These are phyloP conservation scores for Vitis rupestris DNA, from an alignment of 164 flowering plant genomes.

Conservation along the genomic window DNA sequence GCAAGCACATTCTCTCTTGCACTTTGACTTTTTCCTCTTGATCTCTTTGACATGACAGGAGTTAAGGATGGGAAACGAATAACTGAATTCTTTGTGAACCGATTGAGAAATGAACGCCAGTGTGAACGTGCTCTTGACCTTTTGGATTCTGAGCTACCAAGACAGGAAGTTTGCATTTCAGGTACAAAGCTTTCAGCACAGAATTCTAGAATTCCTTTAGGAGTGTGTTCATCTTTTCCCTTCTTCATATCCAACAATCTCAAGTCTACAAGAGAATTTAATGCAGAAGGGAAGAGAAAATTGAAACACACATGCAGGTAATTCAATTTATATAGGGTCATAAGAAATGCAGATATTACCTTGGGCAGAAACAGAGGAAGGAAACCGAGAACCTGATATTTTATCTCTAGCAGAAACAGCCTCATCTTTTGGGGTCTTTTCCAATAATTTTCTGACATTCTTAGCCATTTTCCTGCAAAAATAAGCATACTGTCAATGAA, in stretches of 20 bases:
- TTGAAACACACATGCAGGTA: not conserved
- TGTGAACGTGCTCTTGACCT: conserved; percentile 22
- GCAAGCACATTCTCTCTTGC: conserved; percentile 17
- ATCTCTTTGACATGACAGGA: conserved; percentile 26
- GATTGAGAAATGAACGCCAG: conserved; percentile 40
- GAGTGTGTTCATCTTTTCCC: conserved; percentile 24
- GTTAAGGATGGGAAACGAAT: conserved; percentile 33
- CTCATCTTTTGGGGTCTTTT: not conserved
- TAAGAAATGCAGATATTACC: conserved; percentile 20
- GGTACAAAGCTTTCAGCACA: conserved; percentile 18
- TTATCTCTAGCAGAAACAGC: conserved; percentile 1
- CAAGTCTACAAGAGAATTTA: conserved; percentile 27
- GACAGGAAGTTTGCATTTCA: conserved; percentile 3
- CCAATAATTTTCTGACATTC: not conserved
- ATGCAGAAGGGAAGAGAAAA: not conserved
- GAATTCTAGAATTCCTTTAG: conserved; percentile 47
- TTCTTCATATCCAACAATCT: conserved; percentile 34
- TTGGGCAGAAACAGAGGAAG: conserved; percentile 29
- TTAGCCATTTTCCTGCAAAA: conserved; percentile 9
- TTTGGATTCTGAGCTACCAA: not conserved
- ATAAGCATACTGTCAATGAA: not conserved
- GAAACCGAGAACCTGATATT: conserved; percentile 1
- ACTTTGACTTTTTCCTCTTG: conserved; percentile 26
- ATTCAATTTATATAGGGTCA: not conserved
- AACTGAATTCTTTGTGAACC: conserved; percentile 33